Evolutionary conservation across 2,329 filamentous ascomycete species (phyloP).

Genomic region (Neonectria ditissima): DNA sequence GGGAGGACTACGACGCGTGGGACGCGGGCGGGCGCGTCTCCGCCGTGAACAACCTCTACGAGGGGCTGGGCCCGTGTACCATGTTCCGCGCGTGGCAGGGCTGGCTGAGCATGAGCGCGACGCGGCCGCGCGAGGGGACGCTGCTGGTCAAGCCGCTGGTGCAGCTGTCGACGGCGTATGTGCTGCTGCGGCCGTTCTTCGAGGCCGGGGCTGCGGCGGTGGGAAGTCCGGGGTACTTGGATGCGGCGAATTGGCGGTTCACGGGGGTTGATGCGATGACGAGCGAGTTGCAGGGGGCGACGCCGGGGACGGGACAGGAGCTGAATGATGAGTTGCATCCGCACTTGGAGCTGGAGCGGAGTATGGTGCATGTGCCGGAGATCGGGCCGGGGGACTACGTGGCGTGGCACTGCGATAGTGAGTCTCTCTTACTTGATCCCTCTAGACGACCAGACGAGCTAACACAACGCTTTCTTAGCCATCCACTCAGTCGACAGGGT

Average conservation of each 20-base stretch:
- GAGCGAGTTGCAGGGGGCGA: slow-evolving; percentile 76
- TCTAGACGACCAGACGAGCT: too few species aligned
- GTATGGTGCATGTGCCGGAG: slow-evolving; percentile 77
- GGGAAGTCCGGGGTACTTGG: slow-evolving; percentile 53
- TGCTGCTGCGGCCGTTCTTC: slow-evolving; percentile 88
- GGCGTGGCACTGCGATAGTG: slow-evolving; percentile 84
- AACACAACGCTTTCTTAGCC: slow-evolving; percentile 43
- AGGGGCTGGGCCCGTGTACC: slow-evolving; percentile 83
- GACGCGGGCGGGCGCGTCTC: slow-evolving; percentile 77
- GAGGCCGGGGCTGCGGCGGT: slow-evolving; percentile 54
- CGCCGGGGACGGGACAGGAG: slow-evolving; percentile 77
- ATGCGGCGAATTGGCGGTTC: slow-evolving; percentile 70
- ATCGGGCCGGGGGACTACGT: slow-evolving; percentile 83
- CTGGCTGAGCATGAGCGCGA: slow-evolving; percentile 85
- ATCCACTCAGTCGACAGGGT: slow-evolving; percentile 87
- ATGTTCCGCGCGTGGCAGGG: slow-evolving; percentile 93
- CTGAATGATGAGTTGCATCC: slow-evolving; percentile 76
- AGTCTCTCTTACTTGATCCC: slow-evolving; percentile 18
- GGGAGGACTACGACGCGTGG: slow-evolving; percentile 87
- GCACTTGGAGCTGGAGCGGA: slow-evolving; percentile 73
- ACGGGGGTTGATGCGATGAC: slow-evolving; percentile 59
- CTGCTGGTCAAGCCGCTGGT: slow-evolving; percentile 85
- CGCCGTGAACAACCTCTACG: slow-evolving; percentile 80
- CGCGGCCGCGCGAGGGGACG: slow-evolving; percentile 80
- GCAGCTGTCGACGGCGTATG: slow-evolving; percentile 80